Evolutionary conservation across 768 basidiomycete genomes (phyloP).

Genomic region (Crucibulum laeve): DNA sequence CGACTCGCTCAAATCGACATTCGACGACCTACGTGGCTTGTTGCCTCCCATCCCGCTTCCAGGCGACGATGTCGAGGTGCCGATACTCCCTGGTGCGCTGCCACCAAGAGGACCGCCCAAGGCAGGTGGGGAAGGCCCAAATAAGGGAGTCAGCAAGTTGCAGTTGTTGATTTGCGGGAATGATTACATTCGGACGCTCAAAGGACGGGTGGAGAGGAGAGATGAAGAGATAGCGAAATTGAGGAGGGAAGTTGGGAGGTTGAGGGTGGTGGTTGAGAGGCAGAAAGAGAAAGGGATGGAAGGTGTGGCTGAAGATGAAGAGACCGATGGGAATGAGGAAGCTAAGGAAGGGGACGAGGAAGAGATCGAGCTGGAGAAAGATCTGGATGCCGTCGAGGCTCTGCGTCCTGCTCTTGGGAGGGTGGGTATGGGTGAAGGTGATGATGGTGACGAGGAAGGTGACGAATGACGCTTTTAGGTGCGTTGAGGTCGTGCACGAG

Average conservation of each 20-base stretch:
- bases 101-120: constrained; percentile 89
- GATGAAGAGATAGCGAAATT: constrained; percentile 73
- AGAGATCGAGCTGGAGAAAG: constrained; percentile 49
- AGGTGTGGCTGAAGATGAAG: constrained; percentile 25
- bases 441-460: constrained; percentile 2
- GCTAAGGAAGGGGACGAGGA: no score
- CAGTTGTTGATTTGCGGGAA: constrained; percentile 90
- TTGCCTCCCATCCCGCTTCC: constrained; percentile 88
- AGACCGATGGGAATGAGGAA: no score
- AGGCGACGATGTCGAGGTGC: constrained; percentile 60
- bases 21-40: constrained; percentile 75
- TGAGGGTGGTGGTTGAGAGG: constrained; percentile 37
- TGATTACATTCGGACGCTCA: constrained; percentile 77
- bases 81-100: constrained; percentile 79
- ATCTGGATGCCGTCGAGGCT: constrained; percentile 54
- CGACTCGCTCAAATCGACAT: constrained; percentile 93
- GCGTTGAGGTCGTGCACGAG: not conserved
- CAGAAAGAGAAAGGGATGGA: constrained; percentile 34
- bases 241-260: constrained; percentile 58
- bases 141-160: constrained; percentile 91
- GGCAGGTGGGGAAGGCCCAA: constrained; percentile 84
- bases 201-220: constrained; percentile 71
- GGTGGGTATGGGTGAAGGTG: constrained; percentile 8
- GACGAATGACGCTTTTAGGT: not conserved
- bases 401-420: constrained; percentile 15